These are phyloP conservation scores for Zygoascus ofunaensis DNA, from an alignment of 805 yeast species.

Conservation along the genomic window DNA sequence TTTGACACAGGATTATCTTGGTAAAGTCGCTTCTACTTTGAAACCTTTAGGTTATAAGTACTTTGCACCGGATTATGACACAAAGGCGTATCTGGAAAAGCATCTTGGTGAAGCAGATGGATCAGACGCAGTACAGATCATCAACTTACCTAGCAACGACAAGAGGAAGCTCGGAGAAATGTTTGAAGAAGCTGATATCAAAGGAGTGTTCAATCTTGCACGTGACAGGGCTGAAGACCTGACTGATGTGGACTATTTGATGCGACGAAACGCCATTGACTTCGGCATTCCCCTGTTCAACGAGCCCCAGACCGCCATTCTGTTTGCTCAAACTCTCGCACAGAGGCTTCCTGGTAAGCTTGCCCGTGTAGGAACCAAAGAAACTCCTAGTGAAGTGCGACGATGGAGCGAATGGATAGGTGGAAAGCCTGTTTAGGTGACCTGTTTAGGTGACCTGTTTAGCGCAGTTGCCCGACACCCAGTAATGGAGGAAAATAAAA, in stretches of 20 bases:
- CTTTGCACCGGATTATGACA: constrained; percentile 66
- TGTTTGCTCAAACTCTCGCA: constrained; percentile 77
- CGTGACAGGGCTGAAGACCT: constrained; percentile 77
- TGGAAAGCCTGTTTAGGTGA: constrained; percentile 63
- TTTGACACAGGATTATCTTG: constrained; percentile 57
- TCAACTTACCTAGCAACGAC: constrained; percentile 88
- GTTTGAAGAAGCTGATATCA: constrained; percentile 76
- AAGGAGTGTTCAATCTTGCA: constrained; percentile 88
- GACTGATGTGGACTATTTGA: constrained; percentile 83
- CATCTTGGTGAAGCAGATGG: constrained; percentile 31
- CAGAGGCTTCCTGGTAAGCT: constrained; percentile 53
- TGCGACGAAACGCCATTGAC: constrained; percentile 99
- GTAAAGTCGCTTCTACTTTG: constrained; percentile 60
- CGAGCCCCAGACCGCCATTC: constrained; percentile 85
- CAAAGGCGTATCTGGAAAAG: constrained; percentile 56
- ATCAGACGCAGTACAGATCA: constrained; percentile 44
- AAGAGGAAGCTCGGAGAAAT: constrained; percentile 90
- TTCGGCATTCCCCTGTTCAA: constrained; percentile 93
- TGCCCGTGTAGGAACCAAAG: constrained; percentile 33
- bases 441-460: too few relatives aligned
- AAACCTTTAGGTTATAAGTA: constrained; percentile 71
- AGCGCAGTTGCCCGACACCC: too few relatives aligned
- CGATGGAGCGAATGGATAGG: constrained; percentile 98
- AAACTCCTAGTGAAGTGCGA: constrained; percentile 77
- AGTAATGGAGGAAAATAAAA: too few relatives aligned